Base-by-base conservation (phyloP, 805 yeast genomes). In the Ogataea saltuana region DNA sequence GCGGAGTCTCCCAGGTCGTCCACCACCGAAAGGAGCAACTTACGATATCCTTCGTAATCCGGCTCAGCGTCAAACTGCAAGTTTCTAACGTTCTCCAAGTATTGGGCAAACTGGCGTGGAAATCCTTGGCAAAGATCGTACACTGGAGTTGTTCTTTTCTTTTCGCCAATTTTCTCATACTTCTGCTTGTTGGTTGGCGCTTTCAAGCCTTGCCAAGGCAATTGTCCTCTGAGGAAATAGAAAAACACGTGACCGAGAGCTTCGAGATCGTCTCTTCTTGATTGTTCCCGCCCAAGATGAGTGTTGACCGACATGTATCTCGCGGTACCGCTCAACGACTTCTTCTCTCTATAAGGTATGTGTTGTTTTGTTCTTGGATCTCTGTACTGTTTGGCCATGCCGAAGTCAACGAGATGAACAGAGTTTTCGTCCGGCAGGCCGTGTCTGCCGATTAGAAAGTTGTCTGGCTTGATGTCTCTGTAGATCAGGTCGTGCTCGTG, bases 181-280 rank as follows among this genome's bases (percentile, higher is more conserved):
- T 93, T 93, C 59, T 88, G 97, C 69, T 93, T 91, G 73, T 93
- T 93, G 30, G 96, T 90, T 53, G 97, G 97, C 6, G 99, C 99
- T 66, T 93, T 91, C 54, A 93, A 75, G 19, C 99, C 99, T 72
- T 93, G 99, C 99, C 99, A 93, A 49, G 99, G 99, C 59, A 93
- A 73, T 46, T 88, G 87, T 34, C 99, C 99, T 56, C 95, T 80
- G 53, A 91, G 68, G 67, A 93, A 93, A 68, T 93, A 93, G 72
- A 93, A 86, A 60, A 93, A 88, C 7, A 93, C 99, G 65, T 93
- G 97, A 25, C 97, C 99, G 60, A 93, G 74, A 43, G 96, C 88
- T 70, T 93, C 99, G 60, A 93, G 76, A 68, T 93, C 99, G 61
- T 93, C 99, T 58, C 99, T 78, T 63, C 99, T 83, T 58, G 88